phyloP scores from a whole-genome alignment of 2,329 filamentous ascomycete species.

The Fusarium circinatum region DNA sequence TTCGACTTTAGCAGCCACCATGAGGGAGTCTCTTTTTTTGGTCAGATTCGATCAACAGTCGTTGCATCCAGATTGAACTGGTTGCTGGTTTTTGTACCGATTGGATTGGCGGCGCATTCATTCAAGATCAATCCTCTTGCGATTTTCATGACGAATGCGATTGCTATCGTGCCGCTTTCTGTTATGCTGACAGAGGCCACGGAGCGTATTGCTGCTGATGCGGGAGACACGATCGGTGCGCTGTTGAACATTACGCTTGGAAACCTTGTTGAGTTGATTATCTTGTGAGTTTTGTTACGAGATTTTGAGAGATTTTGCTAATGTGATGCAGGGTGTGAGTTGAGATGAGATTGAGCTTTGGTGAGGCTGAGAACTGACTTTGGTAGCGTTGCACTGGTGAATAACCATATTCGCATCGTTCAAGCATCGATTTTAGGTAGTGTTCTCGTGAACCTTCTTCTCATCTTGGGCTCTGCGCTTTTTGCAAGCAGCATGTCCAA shows the following conservation, averaged over 20 bases:
- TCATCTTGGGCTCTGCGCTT: conserved; percentile 82
- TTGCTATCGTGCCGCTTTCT: conserved; percentile 69
- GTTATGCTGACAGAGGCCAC: conserved; percentile 68
- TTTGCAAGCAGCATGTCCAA: conserved; percentile 74
- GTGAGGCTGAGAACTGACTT: conserved; percentile 23
- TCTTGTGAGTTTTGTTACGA: conserved; percentile 55
- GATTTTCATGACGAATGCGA: conserved; percentile 68
- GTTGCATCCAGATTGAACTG: conserved; percentile 67
- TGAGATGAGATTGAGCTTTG: not conserved
- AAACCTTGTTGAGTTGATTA: conserved; percentile 71
- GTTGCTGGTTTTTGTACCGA: conserved; percentile 75
- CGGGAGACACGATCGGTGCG: conserved; percentile 68
- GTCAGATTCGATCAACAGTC: conserved; percentile 44
- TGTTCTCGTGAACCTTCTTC: conserved; percentile 78
- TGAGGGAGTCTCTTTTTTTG: conserved; percentile 29
- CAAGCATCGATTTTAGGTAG: conserved; percentile 81
- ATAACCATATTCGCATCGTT: conserved; percentile 77
- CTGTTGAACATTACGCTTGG: conserved; percentile 71
- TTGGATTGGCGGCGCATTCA: conserved; percentile 68
- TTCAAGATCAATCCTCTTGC: conserved; percentile 49
- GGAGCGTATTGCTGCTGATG: conserved; percentile 65
- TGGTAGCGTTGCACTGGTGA: conserved; percentile 59
- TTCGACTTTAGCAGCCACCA: conserved; percentile 20
- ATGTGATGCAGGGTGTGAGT: conserved; percentile 50
- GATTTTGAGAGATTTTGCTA: conserved; percentile 32